These are phyloP conservation scores for Crepidotus variabilis DNA, from an alignment of 768 basidiomycete species.

Conservation along the genomic window DNA sequence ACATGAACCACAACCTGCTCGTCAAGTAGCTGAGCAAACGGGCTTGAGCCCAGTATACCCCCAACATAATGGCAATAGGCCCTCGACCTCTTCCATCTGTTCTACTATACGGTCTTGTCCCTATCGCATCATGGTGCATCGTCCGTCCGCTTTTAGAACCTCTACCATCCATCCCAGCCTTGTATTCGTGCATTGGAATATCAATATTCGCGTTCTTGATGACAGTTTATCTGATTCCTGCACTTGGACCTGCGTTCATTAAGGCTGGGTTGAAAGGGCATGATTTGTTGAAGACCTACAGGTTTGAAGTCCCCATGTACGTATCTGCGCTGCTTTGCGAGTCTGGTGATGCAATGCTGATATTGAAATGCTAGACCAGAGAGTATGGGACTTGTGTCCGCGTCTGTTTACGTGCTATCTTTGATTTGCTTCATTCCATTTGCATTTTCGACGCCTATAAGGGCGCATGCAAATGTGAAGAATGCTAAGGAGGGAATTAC, in stretches of 20 bases:
- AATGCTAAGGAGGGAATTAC: slow-evolving; percentile 58
- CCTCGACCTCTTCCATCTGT: slow-evolving; percentile 51
- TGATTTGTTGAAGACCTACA: slow-evolving; percentile 83
- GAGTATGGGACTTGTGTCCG: slow-evolving; percentile 88
- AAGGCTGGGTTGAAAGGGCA: slow-evolving; percentile 79
- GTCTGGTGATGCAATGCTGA: neutral
- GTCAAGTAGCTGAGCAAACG: no score
- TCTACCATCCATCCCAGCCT: slow-evolving; percentile 60
- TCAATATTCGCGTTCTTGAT: slow-evolving; percentile 79
- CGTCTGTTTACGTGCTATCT: slow-evolving; percentile 81
- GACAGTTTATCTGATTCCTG: slow-evolving; percentile 77
- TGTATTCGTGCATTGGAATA: slow-evolving; percentile 81
- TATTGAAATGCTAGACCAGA: slow-evolving; percentile 69
- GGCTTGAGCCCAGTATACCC: neutral
- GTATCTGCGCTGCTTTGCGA: slow-evolving; percentile 24
- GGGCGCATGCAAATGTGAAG: slow-evolving; percentile 37
- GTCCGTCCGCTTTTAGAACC: slow-evolving; percentile 70
- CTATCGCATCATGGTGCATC: slow-evolving; percentile 72
- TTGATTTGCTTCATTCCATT: slow-evolving; percentile 94
- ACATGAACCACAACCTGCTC: no score
- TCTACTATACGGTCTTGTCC: slow-evolving; percentile 56
- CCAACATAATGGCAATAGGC: slow-evolving; percentile 21
- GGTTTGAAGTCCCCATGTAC: slow-evolving; percentile 65
- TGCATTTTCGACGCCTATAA: slow-evolving; percentile 77
- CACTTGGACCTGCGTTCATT: slow-evolving; percentile 75